Evolutionary conservation across 140 eudicot genomes (phyloP).

Genomic region (Anethum foeniculum): DNA sequence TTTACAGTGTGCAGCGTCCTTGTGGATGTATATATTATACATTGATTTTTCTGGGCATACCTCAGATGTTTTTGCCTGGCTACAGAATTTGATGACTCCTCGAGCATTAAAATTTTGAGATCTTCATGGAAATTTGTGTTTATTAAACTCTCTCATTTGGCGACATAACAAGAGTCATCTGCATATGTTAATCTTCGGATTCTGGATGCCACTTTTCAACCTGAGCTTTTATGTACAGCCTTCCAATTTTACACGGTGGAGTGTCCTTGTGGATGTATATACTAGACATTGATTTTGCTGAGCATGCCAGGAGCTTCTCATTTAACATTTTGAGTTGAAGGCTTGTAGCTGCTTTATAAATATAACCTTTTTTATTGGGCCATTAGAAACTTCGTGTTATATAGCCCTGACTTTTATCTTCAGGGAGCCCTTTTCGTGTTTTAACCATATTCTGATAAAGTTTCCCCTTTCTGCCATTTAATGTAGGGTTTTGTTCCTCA

Average conservation of each 20-base stretch:
- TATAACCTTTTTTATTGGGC: too few species aligned
- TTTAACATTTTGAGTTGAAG: background rate
- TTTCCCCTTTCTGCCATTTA: too few species aligned
- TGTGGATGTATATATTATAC: background rate
- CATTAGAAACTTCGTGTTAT: too few species aligned
- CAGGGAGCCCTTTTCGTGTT: too few species aligned
- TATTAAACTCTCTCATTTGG: background rate
- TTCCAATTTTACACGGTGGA: background rate
- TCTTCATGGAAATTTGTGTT: background rate
- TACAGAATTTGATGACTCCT: conserved; percentile 48
- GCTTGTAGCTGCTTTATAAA: background rate
- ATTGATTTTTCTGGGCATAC: background rate
- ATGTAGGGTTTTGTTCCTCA: too few species aligned
- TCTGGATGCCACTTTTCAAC: background rate
- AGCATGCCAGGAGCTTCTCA: background rate
- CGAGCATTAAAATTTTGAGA: conserved; percentile 7
- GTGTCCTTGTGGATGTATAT: background rate
- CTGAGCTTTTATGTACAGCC: background rate
- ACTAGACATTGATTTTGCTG: background rate
- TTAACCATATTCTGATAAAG: too few species aligned
- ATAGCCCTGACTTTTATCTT: too few species aligned
- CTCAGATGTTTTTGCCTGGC: conserved; percentile 56
- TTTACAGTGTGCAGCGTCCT: background rate
- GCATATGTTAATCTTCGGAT: background rate
- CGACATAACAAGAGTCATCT: background rate